phyloP scores from a whole-genome alignment of 148 eudicot genomes.

The Linanthus parryae region DNA sequence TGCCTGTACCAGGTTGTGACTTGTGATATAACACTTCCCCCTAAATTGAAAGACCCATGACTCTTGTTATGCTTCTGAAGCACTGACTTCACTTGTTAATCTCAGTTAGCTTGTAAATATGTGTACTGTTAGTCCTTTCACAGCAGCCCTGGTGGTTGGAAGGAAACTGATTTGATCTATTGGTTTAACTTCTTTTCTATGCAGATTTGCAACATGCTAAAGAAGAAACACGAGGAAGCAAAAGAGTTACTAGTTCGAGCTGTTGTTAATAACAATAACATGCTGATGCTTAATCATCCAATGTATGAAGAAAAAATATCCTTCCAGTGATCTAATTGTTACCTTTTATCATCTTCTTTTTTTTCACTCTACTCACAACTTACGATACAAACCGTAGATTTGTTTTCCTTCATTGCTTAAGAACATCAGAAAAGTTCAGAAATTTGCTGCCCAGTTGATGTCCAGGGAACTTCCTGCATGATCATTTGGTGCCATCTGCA shows the following conservation, averaged over 20 bases:
- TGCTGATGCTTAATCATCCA: slow-evolving; percentile 83
- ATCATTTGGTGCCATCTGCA: neutral
- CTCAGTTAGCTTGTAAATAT: neutral
- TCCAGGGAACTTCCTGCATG: slow-evolving; percentile 17
- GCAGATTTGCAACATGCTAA: slow-evolving; percentile 78
- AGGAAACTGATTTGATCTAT: too few relatives aligned
- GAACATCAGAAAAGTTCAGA: slow-evolving; percentile 49
- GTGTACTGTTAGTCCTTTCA: neutral
- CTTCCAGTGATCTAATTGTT: slow-evolving; percentile 32
- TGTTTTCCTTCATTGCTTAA: slow-evolving; percentile 35
- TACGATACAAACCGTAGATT: neutral
- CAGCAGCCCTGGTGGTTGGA: neutral
- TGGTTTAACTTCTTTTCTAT: neutral
- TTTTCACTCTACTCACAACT: too few relatives aligned
- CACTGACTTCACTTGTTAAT: neutral
- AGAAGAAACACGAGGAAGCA: slow-evolving; percentile 92
- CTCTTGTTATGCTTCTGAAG: too few relatives aligned
- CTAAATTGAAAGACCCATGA: too few relatives aligned
- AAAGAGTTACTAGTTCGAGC: slow-evolving; percentile 79
- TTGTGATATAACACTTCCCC: too few relatives aligned
- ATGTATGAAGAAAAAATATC: slow-evolving; percentile 71
- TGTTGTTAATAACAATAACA: slow-evolving; percentile 71
- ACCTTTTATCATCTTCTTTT: too few relatives aligned
- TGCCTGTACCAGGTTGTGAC: too few relatives aligned
- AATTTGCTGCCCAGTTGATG: slow-evolving; percentile 45